These are phyloP conservation scores for Leccinum uliginosum DNA, from an alignment of 768 basidiomycete species.

Conservation along the genomic window DNA sequence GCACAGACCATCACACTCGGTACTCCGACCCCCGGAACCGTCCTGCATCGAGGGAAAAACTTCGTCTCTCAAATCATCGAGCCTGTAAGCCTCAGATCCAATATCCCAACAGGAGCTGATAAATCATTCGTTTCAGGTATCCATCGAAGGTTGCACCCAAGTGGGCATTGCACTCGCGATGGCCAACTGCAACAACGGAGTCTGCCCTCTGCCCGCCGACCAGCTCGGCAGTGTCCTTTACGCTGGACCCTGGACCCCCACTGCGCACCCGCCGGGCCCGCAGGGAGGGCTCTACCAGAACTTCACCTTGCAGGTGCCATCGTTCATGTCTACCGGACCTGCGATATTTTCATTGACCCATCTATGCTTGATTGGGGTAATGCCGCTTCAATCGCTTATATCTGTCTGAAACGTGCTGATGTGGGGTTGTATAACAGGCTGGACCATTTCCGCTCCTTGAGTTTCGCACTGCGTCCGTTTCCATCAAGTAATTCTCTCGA, in stretches of 20 bases:
- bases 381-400: background rate
- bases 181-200: slow-evolving; percentile 14
- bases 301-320: slow-evolving; percentile 19
- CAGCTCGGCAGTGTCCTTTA: slow-evolving; percentile 26
- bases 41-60: slow-evolving; percentile 14
- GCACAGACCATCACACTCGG: slow-evolving; percentile 29
- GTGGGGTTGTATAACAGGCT: slow-evolving; percentile 15
- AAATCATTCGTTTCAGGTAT: slow-evolving; percentile 8
- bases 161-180: slow-evolving; percentile 31
- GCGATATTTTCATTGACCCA: slow-evolving; percentile 30
- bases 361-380: slow-evolving; percentile 28
- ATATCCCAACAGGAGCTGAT: background rate
- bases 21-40: slow-evolving; percentile 16
- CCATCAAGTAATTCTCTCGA: background rate
- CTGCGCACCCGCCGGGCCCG: background rate
- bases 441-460: slow-evolving; percentile 26
- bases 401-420: background rate
- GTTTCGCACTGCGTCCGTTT: slow-evolving; percentile 21
- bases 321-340: slow-evolving; percentile 10
- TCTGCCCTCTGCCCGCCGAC: slow-evolving; percentile 19
- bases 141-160: slow-evolving; percentile 17
- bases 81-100: slow-evolving; percentile 17
- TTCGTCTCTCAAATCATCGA: slow-evolving; percentile 17
- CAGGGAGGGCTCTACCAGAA: slow-evolving; percentile 26
- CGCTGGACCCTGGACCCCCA: slow-evolving; percentile 27